Base-by-base conservation (phyloP, 495 filamentous ascomycete species). In the Hypoxylon lienhwacheense region DNA sequence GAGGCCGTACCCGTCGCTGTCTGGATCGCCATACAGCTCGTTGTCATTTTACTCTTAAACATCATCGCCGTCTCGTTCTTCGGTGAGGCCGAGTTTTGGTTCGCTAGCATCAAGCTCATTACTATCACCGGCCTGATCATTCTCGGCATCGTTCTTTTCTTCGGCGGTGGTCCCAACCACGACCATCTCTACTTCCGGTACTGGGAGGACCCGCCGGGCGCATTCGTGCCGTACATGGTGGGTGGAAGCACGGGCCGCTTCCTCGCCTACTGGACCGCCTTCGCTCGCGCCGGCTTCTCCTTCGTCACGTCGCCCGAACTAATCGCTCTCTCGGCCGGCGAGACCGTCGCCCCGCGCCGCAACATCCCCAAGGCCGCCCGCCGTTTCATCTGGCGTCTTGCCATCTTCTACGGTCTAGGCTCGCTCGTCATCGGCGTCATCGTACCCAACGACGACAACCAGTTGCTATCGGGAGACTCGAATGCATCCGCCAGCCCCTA, bases 261-360 rank as follows among this genome's bases (percentile, higher is more conserved):
- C 55, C 64, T 76, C 4, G 74, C 71, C 7, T 77, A 70, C 48
- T 78, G 75, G 75, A 71, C 67, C 0, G 72, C 74, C 10, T 70
- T 78, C 43, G 65, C 72, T 43, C 65, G 67, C 35, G 73, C 72
- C 5, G 75, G 75, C 3, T 78, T 77, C 61, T 74, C 73, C 21
- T 78, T 78, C 59, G 69, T 78, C 67, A 76, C 73, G 17, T 73
- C 70, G 0, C 75, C 75, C 4, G 75, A 78, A 22, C 66, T 78
- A 7, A 75, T 78, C 59, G 75, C 80, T 1, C 74, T 90, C 16
- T 86, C 88, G 5, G 87, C 86, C 2, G 86, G 85, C 50, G 88
- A 92, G 73, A 88, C 88, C 4, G 80, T 87, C 16, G 88, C 90
- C 22, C 87, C 87, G 1, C 80, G 85, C 47, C 81, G 85, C 66